These are phyloP conservation scores for Ilyonectria sp. DNA, from an alignment of 2,329 filamentous ascomycete species.

Conservation along the genomic window DNA sequence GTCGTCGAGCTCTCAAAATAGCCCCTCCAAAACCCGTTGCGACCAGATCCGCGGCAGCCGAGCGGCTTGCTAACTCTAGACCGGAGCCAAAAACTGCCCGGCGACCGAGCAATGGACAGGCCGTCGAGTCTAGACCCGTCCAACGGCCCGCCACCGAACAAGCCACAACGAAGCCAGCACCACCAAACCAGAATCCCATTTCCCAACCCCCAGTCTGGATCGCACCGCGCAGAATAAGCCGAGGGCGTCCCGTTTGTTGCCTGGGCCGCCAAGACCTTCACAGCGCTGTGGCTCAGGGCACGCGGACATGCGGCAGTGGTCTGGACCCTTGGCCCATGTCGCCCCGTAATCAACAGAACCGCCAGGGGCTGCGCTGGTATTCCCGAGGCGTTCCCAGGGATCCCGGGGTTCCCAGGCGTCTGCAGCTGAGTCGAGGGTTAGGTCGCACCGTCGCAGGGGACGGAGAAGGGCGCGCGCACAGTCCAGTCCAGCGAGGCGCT, in stretches of 20 bases:
- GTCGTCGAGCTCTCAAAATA: slow-evolving; percentile 2
- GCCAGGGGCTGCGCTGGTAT: slow-evolving; percentile 33
- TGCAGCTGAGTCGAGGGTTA: slow-evolving; percentile 5
- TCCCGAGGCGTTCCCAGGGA: slow-evolving; percentile 43
- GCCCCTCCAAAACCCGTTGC: slow-evolving; percentile 8
- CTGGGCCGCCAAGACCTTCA: slow-evolving; percentile 12
- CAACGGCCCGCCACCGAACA: slow-evolving; percentile 30
- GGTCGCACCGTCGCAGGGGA: slow-evolving; percentile 11
- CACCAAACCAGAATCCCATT: neutral
- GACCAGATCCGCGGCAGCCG: slow-evolving; percentile 26
- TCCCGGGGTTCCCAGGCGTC: slow-evolving; percentile 15
- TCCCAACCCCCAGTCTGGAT: slow-evolving; percentile 5
- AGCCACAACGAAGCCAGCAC: slow-evolving; percentile 12
- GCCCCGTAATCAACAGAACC: slow-evolving; percentile 27
- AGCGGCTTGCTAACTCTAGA: slow-evolving; percentile 4
- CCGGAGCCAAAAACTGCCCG: neutral
- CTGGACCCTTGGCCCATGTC: slow-evolving; percentile 30
- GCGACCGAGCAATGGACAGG: neutral
- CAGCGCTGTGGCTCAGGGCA: slow-evolving; percentile 43
- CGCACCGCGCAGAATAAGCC: slow-evolving; percentile 2
- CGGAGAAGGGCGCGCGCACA: slow-evolving; percentile 5
- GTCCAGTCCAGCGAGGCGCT: slow-evolving; percentile 9
- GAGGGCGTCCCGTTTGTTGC: slow-evolving; percentile 8
- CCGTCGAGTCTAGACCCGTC: slow-evolving; percentile 25
- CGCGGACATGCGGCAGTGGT: slow-evolving; percentile 38